These are phyloP conservation scores for Trichodelitschia bisporula DNA, from an alignment of 495 filamentous ascomycete species.

Conservation along the genomic window DNA sequence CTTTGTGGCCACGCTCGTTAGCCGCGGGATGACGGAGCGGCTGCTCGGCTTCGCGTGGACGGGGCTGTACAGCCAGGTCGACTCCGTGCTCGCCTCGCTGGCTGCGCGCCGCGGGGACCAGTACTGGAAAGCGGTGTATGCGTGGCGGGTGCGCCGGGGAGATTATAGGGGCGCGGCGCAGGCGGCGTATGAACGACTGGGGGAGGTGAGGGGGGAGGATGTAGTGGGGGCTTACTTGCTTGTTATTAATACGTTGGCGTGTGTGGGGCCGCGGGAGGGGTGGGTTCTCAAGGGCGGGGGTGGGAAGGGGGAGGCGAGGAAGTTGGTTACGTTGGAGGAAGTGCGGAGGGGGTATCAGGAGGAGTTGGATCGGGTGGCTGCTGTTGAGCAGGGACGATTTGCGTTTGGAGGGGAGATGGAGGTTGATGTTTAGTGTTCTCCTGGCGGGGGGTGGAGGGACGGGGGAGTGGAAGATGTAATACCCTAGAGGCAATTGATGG, in stretches of 20 bases:
- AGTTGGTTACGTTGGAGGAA: conserved; percentile 59
- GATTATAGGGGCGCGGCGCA: conserved; percentile 79
- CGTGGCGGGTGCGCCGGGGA: conserved; percentile 58
- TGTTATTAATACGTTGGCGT: conserved; percentile 70
- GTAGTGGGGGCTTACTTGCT: conserved; percentile 43
- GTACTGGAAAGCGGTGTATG: conserved; percentile 65
- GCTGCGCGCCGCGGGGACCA: conserved; percentile 34
- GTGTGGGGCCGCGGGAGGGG: conserved; percentile 57
- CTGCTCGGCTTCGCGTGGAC: conserved; percentile 65
- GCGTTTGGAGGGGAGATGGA: conserved; percentile 23
- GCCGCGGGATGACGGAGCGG: conserved; percentile 45
- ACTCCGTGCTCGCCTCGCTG: conserved; percentile 47
- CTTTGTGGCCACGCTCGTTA: too few species aligned
- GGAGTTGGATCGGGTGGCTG: conserved; percentile 54
- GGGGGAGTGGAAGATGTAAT: too few species aligned
- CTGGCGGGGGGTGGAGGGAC: too few species aligned
- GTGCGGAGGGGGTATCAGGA: conserved; percentile 62
- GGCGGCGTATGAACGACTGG: conserved; percentile 42
- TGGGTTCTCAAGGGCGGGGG: conserved; percentile 34
- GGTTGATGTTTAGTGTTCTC: too few species aligned
- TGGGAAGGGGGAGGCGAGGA: conserved; percentile 18
- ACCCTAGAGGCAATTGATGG: too few species aligned
- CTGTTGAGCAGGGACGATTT: conserved; percentile 35
- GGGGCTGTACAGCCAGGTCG: conserved; percentile 47
- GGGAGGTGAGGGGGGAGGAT: conserved; percentile 31